Conservation (phyloP, 2,329 filamentous ascomycete genomes). For the Acephala macrosclerotiorum region DNA sequence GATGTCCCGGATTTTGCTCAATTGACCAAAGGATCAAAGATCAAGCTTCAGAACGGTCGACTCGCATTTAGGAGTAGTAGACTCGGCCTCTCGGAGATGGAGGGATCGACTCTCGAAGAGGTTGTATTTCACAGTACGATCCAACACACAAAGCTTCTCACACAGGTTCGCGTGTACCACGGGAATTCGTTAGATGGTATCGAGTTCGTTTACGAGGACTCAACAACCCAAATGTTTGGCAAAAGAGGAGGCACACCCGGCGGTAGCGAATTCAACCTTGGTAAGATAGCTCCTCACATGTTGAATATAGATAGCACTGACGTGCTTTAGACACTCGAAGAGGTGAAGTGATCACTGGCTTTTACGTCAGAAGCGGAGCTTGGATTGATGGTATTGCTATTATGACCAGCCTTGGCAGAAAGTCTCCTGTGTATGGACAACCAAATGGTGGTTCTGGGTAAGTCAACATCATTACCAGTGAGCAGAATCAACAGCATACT, state of each 20-base stretch:
- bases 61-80: constrained; percentile 78
- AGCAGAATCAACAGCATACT: background rate
- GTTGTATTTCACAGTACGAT: constrained; percentile 75
- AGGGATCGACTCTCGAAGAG: constrained; percentile 74
- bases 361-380: constrained; percentile 78
- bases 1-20: constrained; percentile 79
- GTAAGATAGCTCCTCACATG: constrained; percentile 74
- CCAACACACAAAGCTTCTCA: constrained; percentile 75
- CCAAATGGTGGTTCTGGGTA: constrained; percentile 81
- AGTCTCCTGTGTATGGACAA: constrained; percentile 87
- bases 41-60: constrained; percentile 80
- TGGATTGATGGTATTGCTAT: constrained; percentile 93
- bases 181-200: constrained; percentile 82
- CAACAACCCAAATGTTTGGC: constrained; percentile 84
- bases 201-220: constrained; percentile 93
- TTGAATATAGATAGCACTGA: constrained; percentile 8
- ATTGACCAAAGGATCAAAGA: constrained; percentile 72
- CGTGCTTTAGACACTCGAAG: constrained; percentile 72
- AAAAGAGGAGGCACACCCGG: constrained; percentile 75
- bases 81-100: constrained; percentile 75
- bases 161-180: constrained; percentile 78
- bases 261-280: constrained; percentile 78
- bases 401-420: constrained; percentile 86
- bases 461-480: constrained; percentile 48
- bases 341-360: constrained; percentile 88